Conservation (phyloP, 805 yeast genomes). For the Lipomyces kockii region DNA sequence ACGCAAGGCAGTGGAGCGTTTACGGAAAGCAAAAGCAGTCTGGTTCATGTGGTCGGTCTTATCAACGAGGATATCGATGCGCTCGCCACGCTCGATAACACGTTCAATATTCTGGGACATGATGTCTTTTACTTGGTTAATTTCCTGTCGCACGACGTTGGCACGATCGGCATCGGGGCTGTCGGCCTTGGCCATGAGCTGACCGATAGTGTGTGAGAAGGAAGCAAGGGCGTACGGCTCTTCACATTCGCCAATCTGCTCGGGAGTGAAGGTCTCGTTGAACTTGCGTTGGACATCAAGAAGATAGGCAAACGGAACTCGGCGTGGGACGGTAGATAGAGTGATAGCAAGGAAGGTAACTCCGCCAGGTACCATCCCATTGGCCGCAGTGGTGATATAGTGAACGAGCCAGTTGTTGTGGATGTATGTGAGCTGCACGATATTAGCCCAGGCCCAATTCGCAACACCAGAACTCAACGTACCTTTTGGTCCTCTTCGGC, state of each 20-base stretch:
- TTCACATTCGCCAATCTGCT: constrained; percentile 32
- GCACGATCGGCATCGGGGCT: constrained; percentile 29
- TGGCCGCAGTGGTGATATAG: constrained; percentile 41
- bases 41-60: constrained; percentile 76
- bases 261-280: constrained; percentile 26
- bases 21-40: constrained; percentile 69
- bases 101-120: constrained; percentile 77
- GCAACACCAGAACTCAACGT: not conserved
- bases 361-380: constrained; percentile 39
- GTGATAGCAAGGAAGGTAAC: constrained; percentile 42
- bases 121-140: constrained; percentile 65
- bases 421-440: constrained; percentile 40
- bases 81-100: constrained; percentile 77
- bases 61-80: constrained; percentile 70
- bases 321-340: constrained; percentile 37
- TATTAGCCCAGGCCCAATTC: not conserved
- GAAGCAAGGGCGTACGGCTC: constrained; percentile 30
- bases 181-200: constrained; percentile 30
- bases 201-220: constrained; percentile 30
- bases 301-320: constrained; percentile 39
- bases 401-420: constrained; percentile 44
- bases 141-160: constrained; percentile 50
- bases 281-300: constrained; percentile 37
- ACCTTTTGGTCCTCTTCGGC: constrained; percentile 42
- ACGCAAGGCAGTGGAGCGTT: constrained; percentile 65